Evolutionary conservation across 164 flowering plant species (phyloP), one percentile per base, ranked within the genome.

Genomic region (Berberis thunbergii): DNA sequence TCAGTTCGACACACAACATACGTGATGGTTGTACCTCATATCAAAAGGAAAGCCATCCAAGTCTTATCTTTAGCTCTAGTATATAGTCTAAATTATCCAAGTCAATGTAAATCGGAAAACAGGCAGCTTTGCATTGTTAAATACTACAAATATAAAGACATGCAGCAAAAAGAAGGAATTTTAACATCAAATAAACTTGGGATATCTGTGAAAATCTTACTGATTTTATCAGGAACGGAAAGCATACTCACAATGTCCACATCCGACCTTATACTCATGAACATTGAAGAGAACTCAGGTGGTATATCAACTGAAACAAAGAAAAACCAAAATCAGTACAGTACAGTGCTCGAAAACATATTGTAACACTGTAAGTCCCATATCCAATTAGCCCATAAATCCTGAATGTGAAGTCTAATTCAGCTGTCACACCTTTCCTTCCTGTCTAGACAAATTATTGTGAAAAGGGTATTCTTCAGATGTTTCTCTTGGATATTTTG

Each of bases 261-360:
- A 80, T 86, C 80, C 6, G 96, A 80, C 65, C 77, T 76, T 70
- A 92, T 43, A 52, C 69, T 61, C 57, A 92, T 55, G 9, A 81
- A 74, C 80, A 89, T 38, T 26, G 89, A 75, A 57, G 96, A 86
- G 75, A 92, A 92, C 89, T 84, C 85, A 69, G 78, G 80, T 7
- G 98, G 95, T 77, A 92, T 75, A 64, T 89, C 95, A 79, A 92
- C 98, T 92, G 88, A 74, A 79, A 72, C 52, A 79, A 41, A 9
- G 8, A 57, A 63, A 52, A 52, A 70, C 3, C 26, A 64, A 68
- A 64, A 64, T 58, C 54, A 67, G 11, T 61, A 52, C 59, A 53
- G 57, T 7, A 48, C 10, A 48, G 7, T 48, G 7, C 9, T 11
- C 5, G 50, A 6, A 56, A 38, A 56, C 2, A 56, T n/a, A 56